Conservation (phyloP, 2,329 filamentous ascomycete species). For the Plenodomus lindquistii region DNA sequence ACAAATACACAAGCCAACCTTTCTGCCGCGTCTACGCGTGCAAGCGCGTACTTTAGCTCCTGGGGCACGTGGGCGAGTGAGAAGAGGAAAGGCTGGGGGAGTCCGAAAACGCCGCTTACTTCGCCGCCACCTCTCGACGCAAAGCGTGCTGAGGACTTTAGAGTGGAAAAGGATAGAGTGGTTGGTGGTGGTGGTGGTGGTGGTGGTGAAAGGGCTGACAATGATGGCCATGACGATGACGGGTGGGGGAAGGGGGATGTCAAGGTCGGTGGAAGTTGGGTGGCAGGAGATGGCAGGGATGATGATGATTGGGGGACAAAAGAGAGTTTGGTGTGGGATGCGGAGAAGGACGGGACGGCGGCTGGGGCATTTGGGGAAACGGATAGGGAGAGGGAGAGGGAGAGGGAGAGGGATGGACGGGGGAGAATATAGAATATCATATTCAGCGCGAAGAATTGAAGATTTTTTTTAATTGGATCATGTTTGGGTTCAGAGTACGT, state of each 20-base stretch:
- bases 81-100: constrained; percentile 60
- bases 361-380: no score
- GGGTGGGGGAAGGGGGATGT: no score
- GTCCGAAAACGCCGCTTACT: constrained; percentile 24
- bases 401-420: not conserved
- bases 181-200: constrained; percentile 7
- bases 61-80: constrained; percentile 72
- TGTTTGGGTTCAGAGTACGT: no score
- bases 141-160: constrained; percentile 34
- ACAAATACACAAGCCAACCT: constrained; percentile 59
- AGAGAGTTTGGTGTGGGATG: constrained; percentile 22
- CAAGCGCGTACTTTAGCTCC: constrained; percentile 65
- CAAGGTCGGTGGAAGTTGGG: no score
- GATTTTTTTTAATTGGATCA: no score
- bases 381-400: not conserved
- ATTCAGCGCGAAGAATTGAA: not conserved
- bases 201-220: no score
- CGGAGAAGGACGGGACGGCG: constrained; percentile 11
- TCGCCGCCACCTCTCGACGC: constrained; percentile 28
- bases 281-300: constrained; percentile 6
- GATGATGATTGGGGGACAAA: not conserved
- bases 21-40: constrained; percentile 57
- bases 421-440: no score
- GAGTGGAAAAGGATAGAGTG: constrained; percentile 19
- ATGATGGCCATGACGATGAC: no score